These are phyloP conservation scores for Nemania serpens DNA, from an alignment of 2,329 filamentous ascomycete genomes.

Conservation along the genomic window DNA sequence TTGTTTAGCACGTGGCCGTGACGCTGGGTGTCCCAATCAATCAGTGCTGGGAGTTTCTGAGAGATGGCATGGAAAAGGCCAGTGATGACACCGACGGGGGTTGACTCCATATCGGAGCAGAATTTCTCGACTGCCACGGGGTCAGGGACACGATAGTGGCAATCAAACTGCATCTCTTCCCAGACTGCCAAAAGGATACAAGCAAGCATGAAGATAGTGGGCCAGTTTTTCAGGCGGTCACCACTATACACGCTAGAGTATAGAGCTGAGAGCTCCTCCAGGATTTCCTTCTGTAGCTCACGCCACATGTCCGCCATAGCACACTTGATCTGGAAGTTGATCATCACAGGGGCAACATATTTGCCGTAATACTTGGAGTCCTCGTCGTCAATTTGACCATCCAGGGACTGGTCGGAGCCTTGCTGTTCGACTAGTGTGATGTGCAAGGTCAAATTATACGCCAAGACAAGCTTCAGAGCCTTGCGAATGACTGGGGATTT, in stretches of 20 bases:
- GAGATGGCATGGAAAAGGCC: slow-evolving; percentile 97
- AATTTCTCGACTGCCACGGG: slow-evolving; percentile 87
- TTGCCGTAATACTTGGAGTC: slow-evolving; percentile 88
- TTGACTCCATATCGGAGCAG: slow-evolving; percentile 95
- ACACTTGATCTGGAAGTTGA: slow-evolving; percentile 99
- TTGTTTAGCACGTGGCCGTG: slow-evolving; percentile 91
- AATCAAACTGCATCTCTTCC: slow-evolving; percentile 99
- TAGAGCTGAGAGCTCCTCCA: slow-evolving; percentile 87
- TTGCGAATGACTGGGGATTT: slow-evolving; percentile 90
- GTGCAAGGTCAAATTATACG: slow-evolving; percentile 93
- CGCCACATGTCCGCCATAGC: slow-evolving; percentile 98
- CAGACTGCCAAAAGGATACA: slow-evolving; percentile 91
- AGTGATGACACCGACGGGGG: slow-evolving; percentile 93
- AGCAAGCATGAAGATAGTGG: slow-evolving; percentile 96
- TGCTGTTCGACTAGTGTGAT: slow-evolving; percentile 93
- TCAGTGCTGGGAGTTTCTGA: slow-evolving; percentile 89
- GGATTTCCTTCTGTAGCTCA: slow-evolving; percentile 91
- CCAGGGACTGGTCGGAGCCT: slow-evolving; percentile 75
- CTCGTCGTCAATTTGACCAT: slow-evolving; percentile 84
- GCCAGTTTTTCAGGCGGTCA: slow-evolving; percentile 98
- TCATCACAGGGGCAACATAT: slow-evolving; percentile 94
- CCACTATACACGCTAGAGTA: slow-evolving; percentile 99
- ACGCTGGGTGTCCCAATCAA: slow-evolving; percentile 91
- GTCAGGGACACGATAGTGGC: slow-evolving; percentile 91
- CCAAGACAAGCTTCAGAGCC: slow-evolving; percentile 90